A percentile compares a stretch with the other conserved stretches of the same genome.
Evolutionary conservation across 768 basidiomycete species (phyloP).

Genomic region (Suillus spraguei): DNA sequence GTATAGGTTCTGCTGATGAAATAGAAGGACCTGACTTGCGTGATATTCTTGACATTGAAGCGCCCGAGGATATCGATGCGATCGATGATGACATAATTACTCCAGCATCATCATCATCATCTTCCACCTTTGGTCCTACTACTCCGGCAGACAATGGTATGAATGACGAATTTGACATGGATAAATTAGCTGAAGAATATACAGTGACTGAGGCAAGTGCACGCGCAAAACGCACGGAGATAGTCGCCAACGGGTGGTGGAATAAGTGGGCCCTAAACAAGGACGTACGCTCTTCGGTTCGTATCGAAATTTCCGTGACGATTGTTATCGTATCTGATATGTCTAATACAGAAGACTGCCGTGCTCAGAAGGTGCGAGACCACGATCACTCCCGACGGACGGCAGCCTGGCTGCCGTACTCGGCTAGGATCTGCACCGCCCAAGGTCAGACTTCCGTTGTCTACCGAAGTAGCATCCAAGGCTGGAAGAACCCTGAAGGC

Average conservation of each 20-base stretch:
- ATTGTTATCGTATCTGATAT: conserved; percentile 16
- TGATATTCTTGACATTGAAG: conserved; percentile 44
- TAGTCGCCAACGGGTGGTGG: conserved; percentile 54
- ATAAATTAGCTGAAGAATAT: conserved; percentile 29
- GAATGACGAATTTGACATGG: conserved; percentile 17
- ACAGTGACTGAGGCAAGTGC: conserved; percentile 23
- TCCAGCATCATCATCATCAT: conserved; percentile 36
- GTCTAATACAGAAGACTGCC: conserved; percentile 31
- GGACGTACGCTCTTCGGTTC: conserved; percentile 22
- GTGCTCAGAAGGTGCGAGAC: conserved; percentile 48
- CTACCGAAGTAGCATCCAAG: conserved; percentile 17
- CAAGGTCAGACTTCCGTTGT: conserved; percentile 20
- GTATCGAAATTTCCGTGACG: conserved; percentile 15
- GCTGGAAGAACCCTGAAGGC: conserved; percentile 22
- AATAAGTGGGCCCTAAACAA: conserved; percentile 47
- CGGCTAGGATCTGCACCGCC: conserved; percentile 29
- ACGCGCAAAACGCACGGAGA: conserved; percentile 36
- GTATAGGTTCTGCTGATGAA: conserved; percentile 14
- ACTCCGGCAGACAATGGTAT: conserved; percentile 30
- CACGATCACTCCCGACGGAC: conserved; percentile 47
- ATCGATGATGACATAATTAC: conserved; percentile 25
- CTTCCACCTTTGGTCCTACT: conserved; percentile 37
- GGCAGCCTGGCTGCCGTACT: conserved; percentile 35
- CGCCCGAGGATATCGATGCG: conserved; percentile 48
- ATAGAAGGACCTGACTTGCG: conserved; percentile 47